Conservation (phyloP, 2,329 filamentous ascomycete species). For the Didymella pinodella region DNA sequence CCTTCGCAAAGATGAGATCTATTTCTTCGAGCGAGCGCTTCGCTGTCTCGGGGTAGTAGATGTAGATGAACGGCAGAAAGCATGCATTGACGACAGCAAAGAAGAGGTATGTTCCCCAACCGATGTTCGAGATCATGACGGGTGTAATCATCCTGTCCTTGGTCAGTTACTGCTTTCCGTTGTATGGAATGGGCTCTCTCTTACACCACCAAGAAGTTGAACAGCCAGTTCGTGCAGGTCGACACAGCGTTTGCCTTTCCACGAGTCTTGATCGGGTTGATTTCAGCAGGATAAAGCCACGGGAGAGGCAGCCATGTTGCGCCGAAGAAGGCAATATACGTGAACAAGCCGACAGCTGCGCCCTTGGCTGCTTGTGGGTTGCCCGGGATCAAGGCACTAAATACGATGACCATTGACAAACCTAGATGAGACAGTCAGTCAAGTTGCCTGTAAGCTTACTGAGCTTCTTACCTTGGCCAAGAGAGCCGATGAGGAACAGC, state of each 20-base stretch:
- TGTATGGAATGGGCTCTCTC: background rate
- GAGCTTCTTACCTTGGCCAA: slow-evolving; percentile 53
- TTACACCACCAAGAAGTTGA: slow-evolving; percentile 54
- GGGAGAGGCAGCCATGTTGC: slow-evolving; percentile 69
- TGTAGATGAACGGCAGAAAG: slow-evolving; percentile 60
- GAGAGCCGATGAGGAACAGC: slow-evolving; percentile 53
- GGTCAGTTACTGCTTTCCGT: background rate
- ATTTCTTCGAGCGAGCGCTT: slow-evolving; percentile 60
- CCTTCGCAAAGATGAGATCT: slow-evolving; percentile 56
- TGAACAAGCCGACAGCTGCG: slow-evolving; percentile 67
- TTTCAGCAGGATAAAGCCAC: slow-evolving; percentile 62
- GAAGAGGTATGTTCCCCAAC: slow-evolving; percentile 53
- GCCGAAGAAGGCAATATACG: slow-evolving; percentile 72
- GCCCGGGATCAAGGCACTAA: slow-evolving; percentile 50
- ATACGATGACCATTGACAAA: slow-evolving; percentile 60
- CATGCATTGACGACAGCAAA: slow-evolving; percentile 60
- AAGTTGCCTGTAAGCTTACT: no score
- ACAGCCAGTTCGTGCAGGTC: slow-evolving; percentile 62
- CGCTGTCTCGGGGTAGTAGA: slow-evolving; percentile 64
- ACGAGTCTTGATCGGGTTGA: slow-evolving; percentile 61
- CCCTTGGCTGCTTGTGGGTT: slow-evolving; percentile 51
- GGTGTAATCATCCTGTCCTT: slow-evolving; percentile 46
- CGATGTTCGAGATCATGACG: slow-evolving; percentile 44
- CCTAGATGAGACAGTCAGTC: slow-evolving; percentile 30
- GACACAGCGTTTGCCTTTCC: slow-evolving; percentile 63